These are phyloP conservation scores for Exophiala xenobiotica DNA, from an alignment of 2,329 filamentous ascomycete genomes.

Conservation along the genomic window DNA sequence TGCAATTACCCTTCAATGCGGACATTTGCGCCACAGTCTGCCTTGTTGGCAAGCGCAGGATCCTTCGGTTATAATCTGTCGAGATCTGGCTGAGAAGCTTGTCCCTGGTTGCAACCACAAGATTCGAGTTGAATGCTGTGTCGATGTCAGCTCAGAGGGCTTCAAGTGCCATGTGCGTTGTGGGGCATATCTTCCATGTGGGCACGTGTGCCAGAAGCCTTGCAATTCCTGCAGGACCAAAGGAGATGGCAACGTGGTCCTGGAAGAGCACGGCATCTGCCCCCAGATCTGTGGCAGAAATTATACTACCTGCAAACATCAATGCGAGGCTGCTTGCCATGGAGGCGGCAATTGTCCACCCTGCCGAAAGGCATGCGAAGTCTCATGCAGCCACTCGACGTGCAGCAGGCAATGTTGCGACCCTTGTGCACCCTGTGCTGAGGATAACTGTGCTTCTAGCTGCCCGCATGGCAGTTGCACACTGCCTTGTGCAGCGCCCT, in stretches of 20 bases:
- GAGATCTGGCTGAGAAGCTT: conserved; percentile 43
- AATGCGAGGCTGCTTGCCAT: conserved; percentile 56
- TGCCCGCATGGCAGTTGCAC: conserved; percentile 55
- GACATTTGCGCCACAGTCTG: conserved; percentile 33
- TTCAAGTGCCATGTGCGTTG: conserved; percentile 52
- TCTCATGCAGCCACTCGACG: conserved; percentile 1
- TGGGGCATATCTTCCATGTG: conserved; percentile 50
- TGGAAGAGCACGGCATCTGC: conserved; percentile 39
- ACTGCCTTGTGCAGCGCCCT: conserved; percentile 66
- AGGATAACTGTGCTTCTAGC: conserved; percentile 52
- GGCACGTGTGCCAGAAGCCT: conserved; percentile 46
- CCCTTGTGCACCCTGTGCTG: conserved; percentile 54
- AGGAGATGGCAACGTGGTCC: conserved; percentile 45
- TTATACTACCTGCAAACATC: conserved; percentile 58
- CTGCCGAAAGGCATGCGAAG: conserved; percentile 26
- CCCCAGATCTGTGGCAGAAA: conserved; percentile 49
- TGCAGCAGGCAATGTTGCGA: conserved; percentile 26
- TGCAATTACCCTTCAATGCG: conserved; percentile 36
- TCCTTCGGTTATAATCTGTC: conserved; percentile 50
- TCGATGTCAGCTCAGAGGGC: conserved; percentile 46
- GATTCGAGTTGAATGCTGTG: conserved; percentile 51
- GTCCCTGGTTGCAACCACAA: conserved; percentile 58
- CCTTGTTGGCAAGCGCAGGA: conserved; percentile 46
- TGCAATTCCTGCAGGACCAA: conserved; percentile 53
- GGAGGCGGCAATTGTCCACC: conserved; percentile 34